Percentiles rank a stretch among this genome's conserved stretches.
phyloP scores from a whole-genome alignment of 2,329 filamentous ascomycete genomes.

The Aspergillus oerlinghausenensis region DNA sequence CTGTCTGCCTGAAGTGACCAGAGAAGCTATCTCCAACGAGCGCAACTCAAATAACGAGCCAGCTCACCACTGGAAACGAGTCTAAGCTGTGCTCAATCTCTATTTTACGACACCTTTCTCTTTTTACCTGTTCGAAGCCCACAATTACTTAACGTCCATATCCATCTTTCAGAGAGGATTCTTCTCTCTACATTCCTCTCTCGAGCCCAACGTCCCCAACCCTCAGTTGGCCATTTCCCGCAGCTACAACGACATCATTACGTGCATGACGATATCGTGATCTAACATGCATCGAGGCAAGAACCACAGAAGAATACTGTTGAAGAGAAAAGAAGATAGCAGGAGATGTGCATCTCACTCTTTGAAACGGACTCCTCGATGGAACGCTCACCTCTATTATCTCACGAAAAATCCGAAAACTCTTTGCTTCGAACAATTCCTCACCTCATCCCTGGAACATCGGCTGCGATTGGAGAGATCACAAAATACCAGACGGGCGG shows the following conservation, averaged over 20 bases:
- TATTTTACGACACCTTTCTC: constrained; percentile 1
- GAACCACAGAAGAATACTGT: neutral
- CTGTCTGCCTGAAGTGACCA: constrained; percentile 39
- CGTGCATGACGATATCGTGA: neutral
- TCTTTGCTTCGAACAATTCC: neutral
- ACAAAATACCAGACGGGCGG: constrained; percentile 13
- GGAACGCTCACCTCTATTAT: neutral
- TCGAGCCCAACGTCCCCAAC: neutral
- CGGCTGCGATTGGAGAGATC: neutral
- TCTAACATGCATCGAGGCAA: constrained; percentile 1
- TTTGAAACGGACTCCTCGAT: neutral
- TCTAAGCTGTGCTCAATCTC: constrained; percentile 8
- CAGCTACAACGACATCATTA: neutral
- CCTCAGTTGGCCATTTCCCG: neutral
- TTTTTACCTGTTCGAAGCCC: constrained; percentile 1
- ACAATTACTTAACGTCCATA: neutral
- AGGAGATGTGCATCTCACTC: neutral
- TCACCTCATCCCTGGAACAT: neutral
- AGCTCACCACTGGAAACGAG: constrained; percentile 16
- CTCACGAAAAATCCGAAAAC: neutral
- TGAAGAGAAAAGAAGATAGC: neutral
- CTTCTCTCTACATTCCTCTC: constrained; percentile 6
- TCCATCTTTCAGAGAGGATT: constrained; percentile 1
- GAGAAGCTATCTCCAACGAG: constrained; percentile 11
- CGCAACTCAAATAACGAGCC: constrained; percentile 11